Conservation (phyloP, 768 basidiomycete genomes). For the Paxillus ammoniavirescens region DNA sequence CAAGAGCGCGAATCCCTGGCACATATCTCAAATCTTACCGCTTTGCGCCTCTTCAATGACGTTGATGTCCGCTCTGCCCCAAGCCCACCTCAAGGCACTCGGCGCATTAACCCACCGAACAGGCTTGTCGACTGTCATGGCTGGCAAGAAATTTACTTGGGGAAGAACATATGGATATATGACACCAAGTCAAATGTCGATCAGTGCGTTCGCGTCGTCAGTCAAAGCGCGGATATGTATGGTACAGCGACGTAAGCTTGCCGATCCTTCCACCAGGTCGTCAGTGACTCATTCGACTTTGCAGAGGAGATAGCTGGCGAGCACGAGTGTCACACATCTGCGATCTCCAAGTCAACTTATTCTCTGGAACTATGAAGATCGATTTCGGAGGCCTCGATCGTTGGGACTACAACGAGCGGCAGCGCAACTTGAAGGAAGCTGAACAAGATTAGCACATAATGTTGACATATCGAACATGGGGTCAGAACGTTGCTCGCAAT, state of each 20-base stretch:
- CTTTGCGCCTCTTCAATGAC: constrained; percentile 70
- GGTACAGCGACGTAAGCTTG: constrained; percentile 73
- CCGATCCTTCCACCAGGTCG: background rate
- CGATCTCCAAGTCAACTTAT: constrained; percentile 70
- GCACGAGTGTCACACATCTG: constrained; percentile 66
- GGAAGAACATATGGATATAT: constrained; percentile 74
- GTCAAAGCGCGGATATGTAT: constrained; percentile 59
- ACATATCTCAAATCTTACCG: constrained; percentile 61
- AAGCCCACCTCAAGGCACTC: constrained; percentile 40
- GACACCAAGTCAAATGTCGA: constrained; percentile 65
- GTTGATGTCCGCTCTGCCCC: constrained; percentile 62
- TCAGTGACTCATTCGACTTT: constrained; percentile 3
- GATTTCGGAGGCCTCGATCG: constrained; percentile 76
- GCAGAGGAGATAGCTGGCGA: constrained; percentile 81
- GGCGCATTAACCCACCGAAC: constrained; percentile 49
- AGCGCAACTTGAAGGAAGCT: constrained; percentile 63
- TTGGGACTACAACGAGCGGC: constrained; percentile 65
- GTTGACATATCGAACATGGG: background rate
- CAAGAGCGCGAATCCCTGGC: constrained; percentile 42
- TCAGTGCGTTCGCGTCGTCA: constrained; percentile 66
- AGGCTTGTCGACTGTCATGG: constrained; percentile 60
- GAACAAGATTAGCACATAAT: constrained; percentile 10
- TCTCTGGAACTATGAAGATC: constrained; percentile 58
- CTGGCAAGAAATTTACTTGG: constrained; percentile 73
- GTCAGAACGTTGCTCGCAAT: background rate